Evolutionary conservation across 2,329 filamentous ascomycete genomes (phyloP), one percentile per base, ranked within the genome.

Genomic region (Nemania diffusa): DNA sequence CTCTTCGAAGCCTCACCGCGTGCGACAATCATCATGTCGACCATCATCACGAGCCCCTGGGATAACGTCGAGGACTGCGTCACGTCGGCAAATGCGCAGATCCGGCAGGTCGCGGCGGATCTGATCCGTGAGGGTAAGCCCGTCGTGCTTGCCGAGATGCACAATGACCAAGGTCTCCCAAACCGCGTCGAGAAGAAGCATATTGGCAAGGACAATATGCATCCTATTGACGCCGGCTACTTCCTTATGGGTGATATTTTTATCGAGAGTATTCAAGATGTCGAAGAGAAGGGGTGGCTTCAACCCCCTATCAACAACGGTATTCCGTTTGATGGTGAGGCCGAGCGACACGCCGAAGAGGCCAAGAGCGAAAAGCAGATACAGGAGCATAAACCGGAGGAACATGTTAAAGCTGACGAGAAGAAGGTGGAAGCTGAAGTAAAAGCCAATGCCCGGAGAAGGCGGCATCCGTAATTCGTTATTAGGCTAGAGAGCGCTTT

Each of bases 231-330:
- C 37, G 69, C 57, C 17, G 74, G 74, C n/a, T 75, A 75, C 56
- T 75, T 75, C 58, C 70, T 75, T 53, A 75, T 75, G 74, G 74
- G 73, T n/a, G 73, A 75, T n/a, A 73, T 75, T 22, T 75, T 75
- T 55, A 75, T 75, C 29, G 73, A 74, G 53, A 71, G 71, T 27
- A 75, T 75, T 17, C 63, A 69, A 11, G 74, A 76, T 27, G 73
- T 72, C n/a, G 73, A 74, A 17, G 70, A 71, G 24, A 74, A 73
- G 17, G 74, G 73, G 17, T 74, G 71, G 65, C 37, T 76, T 32
- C 65, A 67, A 17, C 55, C 67, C 1, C 72, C 73, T 8, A 68
- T 74, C 13, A 62, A 63, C 22, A 72, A 72, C 15, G 70, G 70
- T n/a, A 60, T 72, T 8, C 27, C 70, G 2, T 64, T 37, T 26